Evolutionary conservation across 371 early-diverging fungal genomes (phyloP).

Genomic region (Mucor sp.): DNA sequence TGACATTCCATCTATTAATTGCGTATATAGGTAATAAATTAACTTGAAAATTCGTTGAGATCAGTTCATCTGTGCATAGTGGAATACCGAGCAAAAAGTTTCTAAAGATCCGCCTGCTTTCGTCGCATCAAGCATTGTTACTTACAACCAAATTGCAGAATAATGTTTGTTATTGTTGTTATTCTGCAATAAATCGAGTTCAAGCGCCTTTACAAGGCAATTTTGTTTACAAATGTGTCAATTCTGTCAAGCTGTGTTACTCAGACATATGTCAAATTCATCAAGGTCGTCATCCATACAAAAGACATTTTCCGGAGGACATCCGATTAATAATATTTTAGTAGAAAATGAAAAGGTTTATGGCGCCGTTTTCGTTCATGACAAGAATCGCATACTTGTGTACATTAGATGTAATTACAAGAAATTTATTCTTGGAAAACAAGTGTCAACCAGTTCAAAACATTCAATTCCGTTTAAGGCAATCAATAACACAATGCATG

Average conservation of each 20-base stretch:
- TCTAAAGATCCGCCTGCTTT: neutral
- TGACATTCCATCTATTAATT: neutral
- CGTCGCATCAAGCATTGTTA: neutral
- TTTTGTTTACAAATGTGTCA: neutral
- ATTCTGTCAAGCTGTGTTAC: neutral
- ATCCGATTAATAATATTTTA: neutral
- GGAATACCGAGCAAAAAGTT: too few relatives aligned
- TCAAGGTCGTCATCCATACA: neutral
- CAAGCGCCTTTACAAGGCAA: neutral
- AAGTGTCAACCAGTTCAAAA: neutral
- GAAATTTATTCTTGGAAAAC: too few relatives aligned
- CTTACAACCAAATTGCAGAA: neutral
- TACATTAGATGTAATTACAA: neutral
- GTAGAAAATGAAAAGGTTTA: too few relatives aligned
- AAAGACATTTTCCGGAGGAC: neutral
- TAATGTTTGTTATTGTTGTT: neutral
- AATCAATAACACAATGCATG: neutral
- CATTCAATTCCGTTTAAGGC: neutral
- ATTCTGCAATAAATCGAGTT: neutral
- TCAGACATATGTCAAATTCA: neutral
- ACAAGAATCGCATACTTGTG: neutral
- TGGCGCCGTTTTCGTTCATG: neutral
- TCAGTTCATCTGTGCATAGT: neutral
- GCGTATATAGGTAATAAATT: neutral
- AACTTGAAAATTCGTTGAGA: neutral